Conservation (phyloP, 148 eudicot species). For the Dianthus caryophyllus region DNA sequence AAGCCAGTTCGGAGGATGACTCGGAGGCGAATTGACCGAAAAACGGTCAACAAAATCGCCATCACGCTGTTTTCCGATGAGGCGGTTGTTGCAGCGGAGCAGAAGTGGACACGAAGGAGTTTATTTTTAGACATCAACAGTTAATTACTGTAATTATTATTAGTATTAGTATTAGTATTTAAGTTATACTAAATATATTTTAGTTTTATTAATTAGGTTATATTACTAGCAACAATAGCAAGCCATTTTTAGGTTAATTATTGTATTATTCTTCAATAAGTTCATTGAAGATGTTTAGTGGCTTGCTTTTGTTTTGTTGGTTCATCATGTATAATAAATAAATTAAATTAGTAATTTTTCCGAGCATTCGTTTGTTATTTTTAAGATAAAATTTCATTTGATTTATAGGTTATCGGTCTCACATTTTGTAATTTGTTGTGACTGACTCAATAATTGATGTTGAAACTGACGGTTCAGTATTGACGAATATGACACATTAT, state of each 20-base stretch:
- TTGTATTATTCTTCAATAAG: constrained; percentile 42
- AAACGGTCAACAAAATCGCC: constrained; percentile 45
- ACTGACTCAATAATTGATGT: no score
- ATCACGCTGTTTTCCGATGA: constrained; percentile 46
- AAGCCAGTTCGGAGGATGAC: constrained; percentile 30
- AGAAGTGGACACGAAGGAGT: constrained; percentile 34
- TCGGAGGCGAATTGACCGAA: constrained; percentile 29
- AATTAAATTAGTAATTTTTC: constrained; percentile 6
- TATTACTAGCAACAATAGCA: not conserved
- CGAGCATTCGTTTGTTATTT: no score
- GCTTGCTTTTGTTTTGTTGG: constrained; percentile 12
- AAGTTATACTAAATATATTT: constrained; percentile 1
- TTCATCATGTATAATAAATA: constrained; percentile 18
- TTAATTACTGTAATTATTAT: not conserved
- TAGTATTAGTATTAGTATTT: not conserved
- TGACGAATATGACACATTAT: no score
- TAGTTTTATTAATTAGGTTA: constrained; percentile 19
- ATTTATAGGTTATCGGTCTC: no score
- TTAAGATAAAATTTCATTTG: no score
- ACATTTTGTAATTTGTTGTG: no score
- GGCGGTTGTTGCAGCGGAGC: constrained; percentile 9
- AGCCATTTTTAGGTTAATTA: constrained; percentile 9
- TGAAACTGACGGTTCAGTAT: no score
- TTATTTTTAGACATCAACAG: constrained; percentile 23
- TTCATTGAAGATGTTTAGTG: constrained; percentile 48